Base-by-base conservation (phyloP, 2,329 filamentous ascomycete species). In the Cercospora canescens region DNA sequence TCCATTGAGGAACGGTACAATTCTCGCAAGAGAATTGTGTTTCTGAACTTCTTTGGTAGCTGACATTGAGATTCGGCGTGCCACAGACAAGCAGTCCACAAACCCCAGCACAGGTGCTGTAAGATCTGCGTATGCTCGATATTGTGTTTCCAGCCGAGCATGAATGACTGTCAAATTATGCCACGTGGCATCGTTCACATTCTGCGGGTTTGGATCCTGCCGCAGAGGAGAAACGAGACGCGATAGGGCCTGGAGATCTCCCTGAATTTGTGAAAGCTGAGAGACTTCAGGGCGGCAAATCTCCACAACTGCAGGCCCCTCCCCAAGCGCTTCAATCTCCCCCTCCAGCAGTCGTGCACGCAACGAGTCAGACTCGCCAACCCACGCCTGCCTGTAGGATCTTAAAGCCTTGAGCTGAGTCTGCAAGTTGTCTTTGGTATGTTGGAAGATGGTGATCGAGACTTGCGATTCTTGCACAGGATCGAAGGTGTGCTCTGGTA, bases 401-500 rank as follows among this genome's bases (percentile, higher is more conserved):
- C 83, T 80, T 8, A 97, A 80, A 0, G 87, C 86, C 5, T 83
- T 73, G 1, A 93, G 82, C 65, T 88, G 88, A 6, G 79, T 74
- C 12, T 82, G 76, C 1, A 96, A 79, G 9, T 84, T 81, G 3
- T 76, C 70, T 55, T 86, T 85, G 41, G 91, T 83, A 64, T 88
- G 82, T 18, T 81, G 76, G 74, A 90, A 84, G 24, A 87, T 80
- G 62, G 84, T 78, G 21, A 87, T 86, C 71, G 93, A 89, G 18
- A 97, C 85, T 60, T 83, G 82, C 6, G 86, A 79, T 58, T 81
- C 81, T 35, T 88, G 76, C 1, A 88, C 88, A 1, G 95, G 95
- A 77, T 99, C 95, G 73, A 94, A 95, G 3, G 91, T 86, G 70
- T 90, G 89, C 77, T 96, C 90, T 0, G 96, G 94, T 2, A 98